Base-by-base conservation (phyloP, 768 basidiomycete species). In the Rubroboletus satanas region DNA sequence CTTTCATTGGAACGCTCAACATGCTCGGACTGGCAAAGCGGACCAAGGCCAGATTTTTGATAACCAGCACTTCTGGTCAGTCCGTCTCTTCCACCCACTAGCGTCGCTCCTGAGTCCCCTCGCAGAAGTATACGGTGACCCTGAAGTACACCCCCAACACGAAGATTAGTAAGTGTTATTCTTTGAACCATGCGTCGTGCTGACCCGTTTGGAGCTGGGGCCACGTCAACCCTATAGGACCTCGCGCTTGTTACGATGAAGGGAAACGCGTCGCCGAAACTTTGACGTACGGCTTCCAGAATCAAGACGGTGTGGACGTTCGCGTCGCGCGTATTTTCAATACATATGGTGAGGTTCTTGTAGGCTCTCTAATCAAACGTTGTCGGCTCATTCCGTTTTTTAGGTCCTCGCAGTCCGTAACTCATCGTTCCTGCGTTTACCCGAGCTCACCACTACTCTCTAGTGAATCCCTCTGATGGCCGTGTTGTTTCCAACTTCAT, bases 401-500 rank as follows among this genome's bases (percentile, higher is more conserved):
- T 48, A 76, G 77, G 79, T 26, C 88, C 88, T 36, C 82, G 88
- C 63, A 90, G 88, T 90, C 43, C n/a, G 54, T 57, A 84, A 10
- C 39, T 80, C 83, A 35, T 32, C 21, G 37, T 32, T 41, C 32
- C 29, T 7, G 38, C 39, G 33, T 64, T 32, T 33, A 23, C 41
- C 3, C 59, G 53, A 65, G 65, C 62, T 64, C 69, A 47, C 68
- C 64, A 54, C 69, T 29, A 1, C 5, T 29, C 23, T 54, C 39
- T 49, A 92, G 89, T 97, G 95, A 97, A 97, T 76, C 93, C 95
- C 7, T 83, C 83, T 67, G 97, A 98, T 67, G 97, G 97, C 14
- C 91, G 97, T 54, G 95, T 99, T 61, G 97, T 99, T 28, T 96
- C 93, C 67, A 99, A 99, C 77, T 99, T 99, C 73, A 96, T 97